Conservation (phyloP, 257 asterid species). For the Prunella vulgaris region DNA sequence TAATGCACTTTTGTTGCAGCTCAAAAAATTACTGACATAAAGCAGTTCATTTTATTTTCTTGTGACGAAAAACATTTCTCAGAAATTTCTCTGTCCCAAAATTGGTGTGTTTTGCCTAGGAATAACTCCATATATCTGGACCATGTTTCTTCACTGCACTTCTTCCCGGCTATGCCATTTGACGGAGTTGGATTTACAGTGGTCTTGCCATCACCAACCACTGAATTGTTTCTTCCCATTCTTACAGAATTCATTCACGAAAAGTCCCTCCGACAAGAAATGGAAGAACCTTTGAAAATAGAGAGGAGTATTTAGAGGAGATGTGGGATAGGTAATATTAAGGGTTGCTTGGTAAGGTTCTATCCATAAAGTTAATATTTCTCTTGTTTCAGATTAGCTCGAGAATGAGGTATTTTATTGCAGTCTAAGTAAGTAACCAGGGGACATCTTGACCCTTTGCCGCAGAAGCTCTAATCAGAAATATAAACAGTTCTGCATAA, state of each 20-base stretch:
- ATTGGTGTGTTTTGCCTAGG: neutral
- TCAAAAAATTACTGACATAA: neutral
- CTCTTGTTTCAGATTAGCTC: neutral
- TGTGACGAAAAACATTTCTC: neutral
- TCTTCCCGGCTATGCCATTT: neutral
- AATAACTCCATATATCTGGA: neutral
- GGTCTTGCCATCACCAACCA: neutral
- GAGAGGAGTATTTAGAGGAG: neutral
- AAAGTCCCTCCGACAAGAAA: neutral
- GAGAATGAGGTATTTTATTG: neutral
- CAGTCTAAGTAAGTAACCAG: neutral
- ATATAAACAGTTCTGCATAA: neutral
- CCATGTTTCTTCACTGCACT: neutral
- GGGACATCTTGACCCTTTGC: neutral
- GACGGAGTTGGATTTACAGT: neutral
- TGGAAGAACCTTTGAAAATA: neutral
- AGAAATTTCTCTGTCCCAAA: neutral
- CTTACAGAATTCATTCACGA: neutral
- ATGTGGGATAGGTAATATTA: neutral
- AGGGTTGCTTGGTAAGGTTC: neutral
- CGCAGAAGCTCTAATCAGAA: neutral
- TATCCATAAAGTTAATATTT: neutral
- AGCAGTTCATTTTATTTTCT: neutral
- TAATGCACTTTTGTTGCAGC: neutral
- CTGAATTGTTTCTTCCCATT: neutral